Evolutionary conservation across 164 flowering plant genomes (phyloP).

Genomic region (Berberis vulgaris): DNA sequence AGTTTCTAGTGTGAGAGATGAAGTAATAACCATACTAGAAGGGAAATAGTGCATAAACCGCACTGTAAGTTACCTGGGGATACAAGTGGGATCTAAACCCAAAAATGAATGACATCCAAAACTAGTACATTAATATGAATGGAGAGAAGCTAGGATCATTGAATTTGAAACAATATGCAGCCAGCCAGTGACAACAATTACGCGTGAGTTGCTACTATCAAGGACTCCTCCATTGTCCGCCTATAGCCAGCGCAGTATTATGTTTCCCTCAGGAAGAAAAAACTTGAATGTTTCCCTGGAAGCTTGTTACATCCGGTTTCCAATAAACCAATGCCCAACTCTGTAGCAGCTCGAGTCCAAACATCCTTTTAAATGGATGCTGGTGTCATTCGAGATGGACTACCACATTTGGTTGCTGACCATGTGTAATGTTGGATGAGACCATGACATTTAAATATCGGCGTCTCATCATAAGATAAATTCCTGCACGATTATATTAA

Average conservation of each 20-base stretch:
- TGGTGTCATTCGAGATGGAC: constrained; percentile 46
- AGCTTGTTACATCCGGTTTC: constrained; percentile 15
- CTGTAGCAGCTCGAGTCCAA: constrained; percentile 54
- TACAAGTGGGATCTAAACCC: too few relatives aligned
- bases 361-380: constrained; percentile 40
- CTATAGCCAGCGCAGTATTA: constrained; percentile 26
- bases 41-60: too few relatives aligned
- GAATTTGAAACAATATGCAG: constrained; percentile 8
- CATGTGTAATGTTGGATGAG: constrained; percentile 22
- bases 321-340: constrained; percentile 26
- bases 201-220: constrained; percentile 35
- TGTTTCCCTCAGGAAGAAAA: constrained; percentile 7
- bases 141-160: constrained; percentile 8
- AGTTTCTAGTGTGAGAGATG: too few relatives aligned
- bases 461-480: too few relatives aligned
- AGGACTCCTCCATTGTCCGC: constrained; percentile 29
- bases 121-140: background rate
- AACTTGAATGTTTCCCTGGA: constrained; percentile 7
- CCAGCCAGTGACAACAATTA: constrained; percentile 65
- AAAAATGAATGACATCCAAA: background rate
- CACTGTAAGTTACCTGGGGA: too few relatives aligned
- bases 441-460: too few relatives aligned
- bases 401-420: constrained; percentile 41
- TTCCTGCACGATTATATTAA: too few relatives aligned
- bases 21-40: too few relatives aligned